Evolutionary conservation across 2,329 filamentous ascomycete species (phyloP).

Genomic region (Penicillium nordicum): DNA sequence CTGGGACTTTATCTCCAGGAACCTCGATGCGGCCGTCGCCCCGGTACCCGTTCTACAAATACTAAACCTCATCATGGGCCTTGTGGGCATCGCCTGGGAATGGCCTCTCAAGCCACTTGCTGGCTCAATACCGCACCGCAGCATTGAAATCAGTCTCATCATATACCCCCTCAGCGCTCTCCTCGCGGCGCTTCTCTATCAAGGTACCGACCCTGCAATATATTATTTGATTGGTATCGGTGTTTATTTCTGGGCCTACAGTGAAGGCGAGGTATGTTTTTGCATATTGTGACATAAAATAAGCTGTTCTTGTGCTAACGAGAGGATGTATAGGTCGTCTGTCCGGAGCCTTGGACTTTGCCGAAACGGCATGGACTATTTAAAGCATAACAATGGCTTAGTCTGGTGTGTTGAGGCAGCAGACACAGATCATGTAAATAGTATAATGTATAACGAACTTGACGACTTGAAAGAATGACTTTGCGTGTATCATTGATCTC

Average conservation of each 20-base stretch:
- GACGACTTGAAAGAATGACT: neutral
- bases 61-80: conserved; percentile 78
- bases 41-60: conserved; percentile 86
- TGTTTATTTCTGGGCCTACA: conserved; percentile 96
- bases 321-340: conserved; percentile 55
- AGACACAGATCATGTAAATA: conserved; percentile 18
- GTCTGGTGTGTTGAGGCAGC: conserved; percentile 9
- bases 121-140: conserved; percentile 74
- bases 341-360: conserved; percentile 66
- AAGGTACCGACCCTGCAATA: conserved; percentile 84
- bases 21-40: conserved; percentile 79
- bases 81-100: conserved; percentile 79
- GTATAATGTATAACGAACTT: conserved; percentile 5
- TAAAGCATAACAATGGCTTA: conserved; percentile 27
- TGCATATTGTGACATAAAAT: neutral
- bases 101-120: conserved; percentile 81
- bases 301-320: neutral
- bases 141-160: conserved; percentile 79
- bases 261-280: conserved; percentile 82
- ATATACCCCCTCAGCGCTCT: conserved; percentile 76
- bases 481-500: neutral
- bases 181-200: conserved; percentile 75
- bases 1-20: conserved; percentile 93
- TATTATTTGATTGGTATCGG: conserved; percentile 85
- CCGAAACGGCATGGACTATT: conserved; percentile 49